Evolutionary conservation across 2,329 filamentous ascomycete species (phyloP).

Genomic region (Hypoxylon rubiginosum): DNA sequence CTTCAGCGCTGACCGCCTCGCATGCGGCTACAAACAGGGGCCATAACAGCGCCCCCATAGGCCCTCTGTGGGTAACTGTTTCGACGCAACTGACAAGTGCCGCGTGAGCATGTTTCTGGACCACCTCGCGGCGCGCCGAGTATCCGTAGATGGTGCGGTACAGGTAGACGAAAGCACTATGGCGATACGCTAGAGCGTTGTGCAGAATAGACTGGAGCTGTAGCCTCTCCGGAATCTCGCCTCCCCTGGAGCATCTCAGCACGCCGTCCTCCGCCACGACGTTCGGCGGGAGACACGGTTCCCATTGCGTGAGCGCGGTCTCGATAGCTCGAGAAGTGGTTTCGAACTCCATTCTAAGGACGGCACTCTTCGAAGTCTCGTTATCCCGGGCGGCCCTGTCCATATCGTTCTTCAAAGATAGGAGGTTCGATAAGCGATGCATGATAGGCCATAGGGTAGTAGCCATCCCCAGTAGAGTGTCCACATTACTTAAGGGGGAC

Average conservation of each 20-base stretch:
- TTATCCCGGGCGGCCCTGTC: constrained; percentile 59
- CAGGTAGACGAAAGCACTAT: constrained; percentile 70
- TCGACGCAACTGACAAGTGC: constrained; percentile 67
- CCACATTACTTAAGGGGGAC: constrained; percentile 66
- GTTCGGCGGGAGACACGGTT: constrained; percentile 63
- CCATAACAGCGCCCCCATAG: constrained; percentile 75
- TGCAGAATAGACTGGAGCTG: constrained; percentile 68
- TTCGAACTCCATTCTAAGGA: constrained; percentile 65
- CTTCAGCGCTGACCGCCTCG: constrained; percentile 65
- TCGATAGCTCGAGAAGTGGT: constrained; percentile 68
- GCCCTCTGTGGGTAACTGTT: constrained; percentile 68
- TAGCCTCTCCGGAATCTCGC: constrained; percentile 54
- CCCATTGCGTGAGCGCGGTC: constrained; percentile 67
- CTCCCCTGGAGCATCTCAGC: constrained; percentile 32
- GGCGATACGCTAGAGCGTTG: constrained; percentile 71
- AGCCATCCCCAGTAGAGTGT: constrained; percentile 72
- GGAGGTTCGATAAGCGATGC: constrained; percentile 69
- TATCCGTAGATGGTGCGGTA: constrained; percentile 67
- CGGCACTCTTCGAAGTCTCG: constrained; percentile 60
- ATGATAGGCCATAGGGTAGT: constrained; percentile 75
- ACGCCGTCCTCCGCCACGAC: constrained; percentile 49
- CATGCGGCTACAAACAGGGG: constrained; percentile 74
- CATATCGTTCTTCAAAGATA: constrained; percentile 66
- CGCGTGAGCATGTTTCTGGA: constrained; percentile 66
- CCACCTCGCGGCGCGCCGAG: constrained; percentile 60